Base-by-base conservation (phyloP, 345 rosid genomes). In the Draba incana region DNA sequence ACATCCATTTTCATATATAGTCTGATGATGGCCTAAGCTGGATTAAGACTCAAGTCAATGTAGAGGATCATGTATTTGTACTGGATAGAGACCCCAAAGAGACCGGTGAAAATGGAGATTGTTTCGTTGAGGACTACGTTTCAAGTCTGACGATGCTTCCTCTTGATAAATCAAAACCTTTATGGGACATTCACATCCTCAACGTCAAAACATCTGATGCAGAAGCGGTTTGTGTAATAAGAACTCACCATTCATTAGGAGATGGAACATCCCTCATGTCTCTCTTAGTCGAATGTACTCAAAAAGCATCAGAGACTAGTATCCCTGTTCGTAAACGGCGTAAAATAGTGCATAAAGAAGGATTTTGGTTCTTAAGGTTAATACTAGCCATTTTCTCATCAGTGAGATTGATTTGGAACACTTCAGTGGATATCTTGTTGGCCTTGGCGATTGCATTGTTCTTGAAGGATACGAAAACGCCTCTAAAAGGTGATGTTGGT, bases 171-270 rank as follows among this genome's bases (percentile, higher is more conserved):
- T 75, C 89, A 4, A 83, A 70, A 54, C 97, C 92, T 4, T 62
- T 86, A 14, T 91, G 97, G 96, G 92, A 91, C 51, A 63, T 91
- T 14, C 97, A 88, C 75, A 55, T 91, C 62, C 83, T 88, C n/a
- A 86, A 90, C 58, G 48, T 86, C 20, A 82, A 68, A 70, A 83
- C 86, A 11, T 71, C 75, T 0, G 89, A 86, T 20, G 92, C 97
- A 2, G 87, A 86, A 73, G 78, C 95, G 0, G 24, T 75, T 0
- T 67, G 67, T 23, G 58, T 86, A 46, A 50, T 79, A 42, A 50
- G 85, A 52, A 46, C 79, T 38, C 91, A 84, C 78, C 91, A 88
- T 74, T 84, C 88, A 0, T 23, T 88, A 0, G 85, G 95, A 0
- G 85, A 88, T 11, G 82, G 83, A 38, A 70, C 69, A 16, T 88